phyloP scores from a whole-genome alignment of 2,329 filamentous ascomycete genomes.

The Dothistroma pini region DNA sequence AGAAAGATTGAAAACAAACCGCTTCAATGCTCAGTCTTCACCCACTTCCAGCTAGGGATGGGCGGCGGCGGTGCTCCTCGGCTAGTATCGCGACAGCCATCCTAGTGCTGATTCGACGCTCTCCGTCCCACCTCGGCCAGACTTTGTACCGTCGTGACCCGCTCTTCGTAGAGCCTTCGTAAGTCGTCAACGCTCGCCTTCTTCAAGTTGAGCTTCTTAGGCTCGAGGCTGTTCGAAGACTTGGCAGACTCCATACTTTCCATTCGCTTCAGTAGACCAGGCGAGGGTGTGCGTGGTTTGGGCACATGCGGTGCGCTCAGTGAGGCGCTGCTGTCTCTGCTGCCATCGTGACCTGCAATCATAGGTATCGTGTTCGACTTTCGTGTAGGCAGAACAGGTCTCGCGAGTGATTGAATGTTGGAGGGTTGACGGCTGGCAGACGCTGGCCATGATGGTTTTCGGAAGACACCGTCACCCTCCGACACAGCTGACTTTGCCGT shows the following conservation, averaged over 20 bases:
- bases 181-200: constrained; percentile 48
- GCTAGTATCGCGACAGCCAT: neutral
- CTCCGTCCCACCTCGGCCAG: constrained; percentile 19
- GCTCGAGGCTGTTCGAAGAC: constrained; percentile 15
- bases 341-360: constrained; percentile 9
- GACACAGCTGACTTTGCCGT: constrained; percentile 13
- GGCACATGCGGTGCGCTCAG: constrained; percentile 15
- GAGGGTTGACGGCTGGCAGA: constrained; percentile 25
- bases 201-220: constrained; percentile 41
- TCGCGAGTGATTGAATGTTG: constrained; percentile 23
- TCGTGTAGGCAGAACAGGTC: constrained; percentile 21
- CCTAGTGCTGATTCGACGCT: constrained; percentile 13
- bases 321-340: neutral
- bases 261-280: constrained; percentile 46
- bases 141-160: constrained; percentile 38
- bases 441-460: constrained; percentile 34
- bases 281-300: constrained; percentile 36
- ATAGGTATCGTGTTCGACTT: constrained; percentile 18
- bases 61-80: neutral
- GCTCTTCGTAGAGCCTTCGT: constrained; percentile 47
- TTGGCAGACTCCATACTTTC: constrained; percentile 39
- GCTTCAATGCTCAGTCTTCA: neutral
- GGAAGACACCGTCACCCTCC: constrained; percentile 25
- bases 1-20: neutral
- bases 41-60: constrained; percentile 9